phyloP scores from a whole-genome alignment of 495 filamentous ascomycete genomes.

The Aspergillus sparsus region DNA sequence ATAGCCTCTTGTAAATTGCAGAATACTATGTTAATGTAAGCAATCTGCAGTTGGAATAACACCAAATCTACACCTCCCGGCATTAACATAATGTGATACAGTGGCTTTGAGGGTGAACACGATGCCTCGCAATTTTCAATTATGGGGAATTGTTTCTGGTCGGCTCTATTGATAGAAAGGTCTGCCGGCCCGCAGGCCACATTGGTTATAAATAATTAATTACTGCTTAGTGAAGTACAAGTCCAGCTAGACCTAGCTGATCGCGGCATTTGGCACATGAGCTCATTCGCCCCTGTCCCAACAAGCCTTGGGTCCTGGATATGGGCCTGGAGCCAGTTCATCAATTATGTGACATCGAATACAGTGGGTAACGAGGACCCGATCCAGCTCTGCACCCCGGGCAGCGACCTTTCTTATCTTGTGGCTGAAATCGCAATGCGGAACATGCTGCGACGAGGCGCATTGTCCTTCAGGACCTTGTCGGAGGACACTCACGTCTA shows the following conservation, averaged over 20 bases:
- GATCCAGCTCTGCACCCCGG: too few species aligned
- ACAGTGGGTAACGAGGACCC: not conserved
- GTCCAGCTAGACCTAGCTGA: slow-evolving; percentile 1
- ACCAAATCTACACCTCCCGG: not conserved
- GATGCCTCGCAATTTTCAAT: not conserved
- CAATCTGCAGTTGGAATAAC: not conserved
- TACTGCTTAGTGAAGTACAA: not conserved
- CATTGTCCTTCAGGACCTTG: too few species aligned
- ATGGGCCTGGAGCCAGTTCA: not conserved
- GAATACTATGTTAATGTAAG: not conserved
- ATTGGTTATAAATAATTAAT: not conserved
- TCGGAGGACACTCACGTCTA: too few species aligned
- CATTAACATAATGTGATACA: not conserved
- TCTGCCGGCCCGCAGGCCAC: not conserved
- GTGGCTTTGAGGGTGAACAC: not conserved
- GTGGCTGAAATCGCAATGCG: too few species aligned
- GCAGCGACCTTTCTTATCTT: slow-evolving; percentile 8
- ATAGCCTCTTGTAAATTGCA: slow-evolving; percentile 14
- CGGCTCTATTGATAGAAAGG: slow-evolving; percentile 6
- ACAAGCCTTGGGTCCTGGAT: not conserved
- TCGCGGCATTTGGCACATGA: slow-evolving; percentile 5
- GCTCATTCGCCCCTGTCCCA: not conserved
- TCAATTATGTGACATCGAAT: not conserved
- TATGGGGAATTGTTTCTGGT: slow-evolving; percentile 6
- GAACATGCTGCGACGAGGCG: too few species aligned